These are phyloP conservation scores for Ganoderma leucocontextum DNA, from an alignment of 1,284 basidiomycete genomes.

Conservation along the genomic window DNA sequence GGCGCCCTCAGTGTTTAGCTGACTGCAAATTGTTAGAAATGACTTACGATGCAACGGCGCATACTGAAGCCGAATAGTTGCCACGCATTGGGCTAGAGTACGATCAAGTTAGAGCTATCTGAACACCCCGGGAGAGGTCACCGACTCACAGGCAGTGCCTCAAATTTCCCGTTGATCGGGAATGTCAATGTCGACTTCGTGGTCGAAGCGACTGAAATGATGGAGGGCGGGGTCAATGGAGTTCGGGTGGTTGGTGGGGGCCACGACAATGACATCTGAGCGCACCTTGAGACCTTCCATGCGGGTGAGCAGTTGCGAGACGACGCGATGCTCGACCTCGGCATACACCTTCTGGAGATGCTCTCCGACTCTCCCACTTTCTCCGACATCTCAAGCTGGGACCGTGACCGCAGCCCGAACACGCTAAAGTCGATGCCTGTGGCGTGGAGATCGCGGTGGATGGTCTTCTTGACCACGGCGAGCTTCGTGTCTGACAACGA, in stretches of 20 bases:
- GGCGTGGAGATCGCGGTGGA: conserved; percentile 67
- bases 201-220: conserved; percentile 98
- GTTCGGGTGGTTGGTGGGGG: conserved; percentile 98
- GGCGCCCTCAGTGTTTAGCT: no score
- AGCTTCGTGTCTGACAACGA: conserved; percentile 80
- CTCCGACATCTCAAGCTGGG: conserved; percentile 75
- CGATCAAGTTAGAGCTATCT: no score
- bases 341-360: conserved; percentile 97
- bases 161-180: no score
- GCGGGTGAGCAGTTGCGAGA: conserved; percentile 96
- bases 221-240: conserved; percentile 98
- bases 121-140: no score
- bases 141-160: no score
- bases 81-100: no score
- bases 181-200: conserved; percentile 99
- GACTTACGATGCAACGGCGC: no score
- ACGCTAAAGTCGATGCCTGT: conserved; percentile 77
- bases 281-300: conserved; percentile 99
- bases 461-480: conserved; percentile 68
- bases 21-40: no score
- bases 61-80: no score
- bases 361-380: conserved; percentile 99
- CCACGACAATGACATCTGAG: conserved; percentile 99
- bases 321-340: conserved; percentile 98
- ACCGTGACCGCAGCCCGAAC: conserved; percentile 76